phyloP scores from a whole-genome alignment of 306 rosid genomes.

The Glycine tomentella region DNA sequence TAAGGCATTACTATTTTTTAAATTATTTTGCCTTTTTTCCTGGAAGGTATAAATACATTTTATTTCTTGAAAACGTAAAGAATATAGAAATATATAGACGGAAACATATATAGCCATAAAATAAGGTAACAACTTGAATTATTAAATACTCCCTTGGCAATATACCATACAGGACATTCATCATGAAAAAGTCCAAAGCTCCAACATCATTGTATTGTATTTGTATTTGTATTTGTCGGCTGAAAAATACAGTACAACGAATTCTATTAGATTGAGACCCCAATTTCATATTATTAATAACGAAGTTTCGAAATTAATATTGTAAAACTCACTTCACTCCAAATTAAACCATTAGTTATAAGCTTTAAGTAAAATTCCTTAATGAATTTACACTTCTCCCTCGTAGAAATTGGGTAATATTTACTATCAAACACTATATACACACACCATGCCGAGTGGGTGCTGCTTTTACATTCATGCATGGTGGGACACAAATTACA shows the following conservation, averaged over 20 bases:
- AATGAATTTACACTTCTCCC: neutral
- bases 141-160: neutral
- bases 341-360: neutral
- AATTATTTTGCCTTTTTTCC: too few species aligned
- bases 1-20: too few species aligned
- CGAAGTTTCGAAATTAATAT: neutral
- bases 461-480: neutral
- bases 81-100: neutral
- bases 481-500: constrained; percentile 43
- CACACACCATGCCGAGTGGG: neutral
- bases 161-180: neutral
- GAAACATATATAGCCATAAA: neutral
- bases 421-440: neutral
- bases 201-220: neutral
- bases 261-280: neutral
- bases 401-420: neutral
- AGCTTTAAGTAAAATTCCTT: neutral
- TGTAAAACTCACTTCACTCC: neutral
- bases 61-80: neutral
- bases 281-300: neutral
- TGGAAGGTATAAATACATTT: too few species aligned
- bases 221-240: neutral
- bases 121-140: constrained; percentile 2
- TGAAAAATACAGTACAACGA: neutral
- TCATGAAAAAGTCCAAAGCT: neutral